Evolutionary conservation across 2,329 filamentous ascomycete species (phyloP), one percentile per base, ranked within the genome.

Genomic region (Aspergillus versicolor): DNA sequence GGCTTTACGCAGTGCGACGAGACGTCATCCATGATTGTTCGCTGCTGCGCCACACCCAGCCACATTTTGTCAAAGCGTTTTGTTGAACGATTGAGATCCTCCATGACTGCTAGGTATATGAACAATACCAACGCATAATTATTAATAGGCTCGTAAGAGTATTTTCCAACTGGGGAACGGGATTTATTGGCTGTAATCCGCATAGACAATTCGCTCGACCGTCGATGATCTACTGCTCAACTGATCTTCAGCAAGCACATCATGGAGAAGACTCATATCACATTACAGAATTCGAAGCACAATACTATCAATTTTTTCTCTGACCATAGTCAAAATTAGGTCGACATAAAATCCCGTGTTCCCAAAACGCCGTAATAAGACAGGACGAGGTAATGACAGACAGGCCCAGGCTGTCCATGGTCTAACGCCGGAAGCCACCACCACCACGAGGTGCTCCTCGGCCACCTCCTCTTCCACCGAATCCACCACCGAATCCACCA

Each of bases 351-450:
- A 66, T 71, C 71, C 73, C 70, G 61, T 66, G 70, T 73, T 72
- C 70, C 73, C 72, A 70, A 66, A 76, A 77, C 74, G 74, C 74
- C 74, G 61, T 69, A 75, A 74, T 66, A 69, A 75, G 69, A 74
- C 69, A 74, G 67, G 67, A 71, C 61, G 52, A 63, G 57, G 58
- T 62, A 44, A 60, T 63, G 60, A 65, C 68, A 62, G 62, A 63
- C 60, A 59, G 52, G 59, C 63, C 63, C 60, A 59, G 52, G 61
- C 63, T 64, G 44, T 47, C 40, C 44, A 47, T 15, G 44, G 57
- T 63, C 60, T 68, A 65, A 57, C 65, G 58, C 59, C 66, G 62
- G 61, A 63, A 62, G 47, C 60, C 64, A 54, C 67, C 70, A 58
- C 60, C 64, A 54, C 67, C 70, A 57, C 72, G 70, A 58, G 58